A percentile compares a stretch with the other conserved stretches of the same genome.
phyloP scores from a whole-genome alignment of 2,329 filamentous ascomycete species.

The Hansfordia pulvinata region DNA sequence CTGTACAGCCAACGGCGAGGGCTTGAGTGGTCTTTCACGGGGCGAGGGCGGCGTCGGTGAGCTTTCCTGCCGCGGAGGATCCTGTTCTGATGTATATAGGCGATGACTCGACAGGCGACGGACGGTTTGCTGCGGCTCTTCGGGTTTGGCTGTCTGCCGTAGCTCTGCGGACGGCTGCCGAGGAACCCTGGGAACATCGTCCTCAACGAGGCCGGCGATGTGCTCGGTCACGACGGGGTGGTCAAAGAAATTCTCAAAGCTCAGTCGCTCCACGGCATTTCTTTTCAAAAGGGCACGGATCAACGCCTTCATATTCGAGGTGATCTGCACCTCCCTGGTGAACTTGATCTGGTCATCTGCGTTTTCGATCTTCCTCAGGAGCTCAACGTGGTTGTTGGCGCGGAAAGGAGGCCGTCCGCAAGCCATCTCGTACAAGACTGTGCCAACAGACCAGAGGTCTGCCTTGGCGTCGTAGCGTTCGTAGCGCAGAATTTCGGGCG shows the following conservation, averaged over 20 bases:
- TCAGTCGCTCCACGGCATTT: slow-evolving; percentile 72
- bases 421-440: slow-evolving; percentile 91
- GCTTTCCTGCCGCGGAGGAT: slow-evolving; percentile 20
- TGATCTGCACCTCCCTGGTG: slow-evolving; percentile 56
- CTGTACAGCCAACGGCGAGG: too few relatives aligned
- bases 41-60: slow-evolving; percentile 23
- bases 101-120: slow-evolving; percentile 23
- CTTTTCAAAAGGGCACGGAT: slow-evolving; percentile 74
- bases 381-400: slow-evolving; percentile 86
- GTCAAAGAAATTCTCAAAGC: slow-evolving; percentile 74
- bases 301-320: slow-evolving; percentile 63
- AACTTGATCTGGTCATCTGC: slow-evolving; percentile 80
- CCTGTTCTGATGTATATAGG: slow-evolving; percentile 24
- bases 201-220: slow-evolving; percentile 70
- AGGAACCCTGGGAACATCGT: slow-evolving; percentile 46
- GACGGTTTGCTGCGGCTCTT: slow-evolving; percentile 14
- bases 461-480: slow-evolving; percentile 96
- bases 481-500: slow-evolving; percentile 90
- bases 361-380: slow-evolving; percentile 83
- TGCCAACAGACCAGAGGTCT: slow-evolving; percentile 94
- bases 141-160: slow-evolving; percentile 15
- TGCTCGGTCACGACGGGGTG: slow-evolving; percentile 58
- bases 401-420: slow-evolving; percentile 82
- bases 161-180: slow-evolving; percentile 19
- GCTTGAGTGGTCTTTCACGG: slow-evolving; percentile 24